phyloP scores from a whole-genome alignment of 768 basidiomycete species.

The Boletus subcaerulescens region DNA sequence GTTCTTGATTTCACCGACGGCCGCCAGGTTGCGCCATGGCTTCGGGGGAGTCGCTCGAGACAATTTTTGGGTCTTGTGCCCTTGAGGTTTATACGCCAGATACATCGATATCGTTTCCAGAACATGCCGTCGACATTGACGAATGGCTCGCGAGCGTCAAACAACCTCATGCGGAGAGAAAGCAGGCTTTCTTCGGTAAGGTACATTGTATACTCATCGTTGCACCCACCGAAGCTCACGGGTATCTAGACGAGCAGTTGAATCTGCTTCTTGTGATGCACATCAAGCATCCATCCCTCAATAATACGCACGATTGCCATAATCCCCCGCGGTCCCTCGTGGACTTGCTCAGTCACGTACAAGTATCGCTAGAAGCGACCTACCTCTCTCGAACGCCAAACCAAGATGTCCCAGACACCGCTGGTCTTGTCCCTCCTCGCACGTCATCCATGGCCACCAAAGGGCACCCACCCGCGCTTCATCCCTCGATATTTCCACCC shows the following conservation, averaged over 20 bases:
- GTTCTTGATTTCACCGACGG: background rate
- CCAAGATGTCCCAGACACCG: slow-evolving; percentile 36
- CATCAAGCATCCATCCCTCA: slow-evolving; percentile 33
- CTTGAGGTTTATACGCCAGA: slow-evolving; percentile 67
- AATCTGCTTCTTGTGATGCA: slow-evolving; percentile 45
- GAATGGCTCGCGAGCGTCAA: slow-evolving; percentile 55
- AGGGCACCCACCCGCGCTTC: slow-evolving; percentile 34
- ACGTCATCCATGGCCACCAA: slow-evolving; percentile 41
- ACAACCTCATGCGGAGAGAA: slow-evolving; percentile 46
- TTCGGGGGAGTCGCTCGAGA: slow-evolving; percentile 50
- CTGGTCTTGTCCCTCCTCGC: slow-evolving; percentile 50
- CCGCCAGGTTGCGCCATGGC: slow-evolving; percentile 13
- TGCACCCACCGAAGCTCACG: slow-evolving; percentile 15
- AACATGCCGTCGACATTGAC: slow-evolving; percentile 37
- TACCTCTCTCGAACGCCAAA: slow-evolving; percentile 58
- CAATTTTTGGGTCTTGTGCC: slow-evolving; percentile 55
- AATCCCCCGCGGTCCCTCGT: slow-evolving; percentile 42
- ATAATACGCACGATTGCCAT: slow-evolving; percentile 19
- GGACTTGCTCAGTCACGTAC: slow-evolving; percentile 62
- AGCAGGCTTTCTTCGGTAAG: slow-evolving; percentile 75
- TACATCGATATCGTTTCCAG: slow-evolving; percentile 59
- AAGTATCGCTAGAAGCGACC: slow-evolving; percentile 77
- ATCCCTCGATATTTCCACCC: slow-evolving; percentile 76
- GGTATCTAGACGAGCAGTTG: slow-evolving; percentile 51
- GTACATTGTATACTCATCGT: slow-evolving; percentile 17